phyloP scores from a whole-genome alignment of 176 grass and related monocot genomes.

The Canna indica region DNA sequence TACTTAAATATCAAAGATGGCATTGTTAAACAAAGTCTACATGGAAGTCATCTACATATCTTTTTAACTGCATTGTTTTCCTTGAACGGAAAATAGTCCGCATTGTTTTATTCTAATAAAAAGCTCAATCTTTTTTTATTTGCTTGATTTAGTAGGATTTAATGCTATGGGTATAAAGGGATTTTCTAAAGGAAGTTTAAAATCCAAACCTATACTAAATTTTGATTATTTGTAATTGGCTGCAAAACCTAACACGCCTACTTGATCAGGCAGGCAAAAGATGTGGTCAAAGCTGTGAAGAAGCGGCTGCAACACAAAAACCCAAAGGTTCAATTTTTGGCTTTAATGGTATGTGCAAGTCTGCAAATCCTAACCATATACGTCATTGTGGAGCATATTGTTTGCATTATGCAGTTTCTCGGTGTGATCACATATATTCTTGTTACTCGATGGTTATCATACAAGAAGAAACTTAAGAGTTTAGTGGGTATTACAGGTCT shows the following conservation, averaged over 20 bases:
- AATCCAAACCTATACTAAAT: background rate
- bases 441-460: background rate
- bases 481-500: background rate
- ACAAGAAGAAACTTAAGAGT: background rate
- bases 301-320: constrained; percentile 86
- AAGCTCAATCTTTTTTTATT: background rate
- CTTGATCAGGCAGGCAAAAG: constrained; percentile 68
- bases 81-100: too few species aligned
- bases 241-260: background rate
- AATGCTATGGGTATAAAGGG: background rate
- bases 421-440: background rate
- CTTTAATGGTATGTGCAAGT: constrained; percentile 50
- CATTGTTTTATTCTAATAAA: too few species aligned
- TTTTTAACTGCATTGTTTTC: too few species aligned
- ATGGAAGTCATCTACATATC: too few species aligned
- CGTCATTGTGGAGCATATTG: background rate
- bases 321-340: constrained; percentile 58
- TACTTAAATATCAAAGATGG: background rate
- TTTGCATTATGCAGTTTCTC: background rate
- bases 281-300: constrained; percentile 81
- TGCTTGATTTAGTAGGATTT: background rate
- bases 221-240: background rate
- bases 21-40: too few species aligned
- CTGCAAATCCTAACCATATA: background rate
- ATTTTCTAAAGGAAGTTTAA: background rate